Evolutionary conservation across 768 basidiomycete genomes (phyloP).

Genomic region (Nevesoporus exiguus): DNA sequence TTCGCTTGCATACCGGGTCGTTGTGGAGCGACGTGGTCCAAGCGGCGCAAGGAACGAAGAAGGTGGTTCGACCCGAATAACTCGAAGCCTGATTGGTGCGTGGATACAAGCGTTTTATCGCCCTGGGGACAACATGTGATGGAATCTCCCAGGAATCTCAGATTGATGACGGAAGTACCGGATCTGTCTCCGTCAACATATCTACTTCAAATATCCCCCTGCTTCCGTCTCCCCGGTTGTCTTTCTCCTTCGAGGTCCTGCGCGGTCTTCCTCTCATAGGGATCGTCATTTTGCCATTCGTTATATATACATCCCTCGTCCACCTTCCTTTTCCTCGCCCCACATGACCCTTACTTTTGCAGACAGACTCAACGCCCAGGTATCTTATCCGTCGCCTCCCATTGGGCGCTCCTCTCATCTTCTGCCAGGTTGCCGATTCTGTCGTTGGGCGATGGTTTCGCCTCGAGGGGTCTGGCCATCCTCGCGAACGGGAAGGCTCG

Average conservation of each 20-base stretch:
- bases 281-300: constrained; percentile 9
- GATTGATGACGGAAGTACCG: constrained; percentile 16
- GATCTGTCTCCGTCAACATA: constrained; percentile 12
- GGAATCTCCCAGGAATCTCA: constrained; percentile 11
- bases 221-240: neutral
- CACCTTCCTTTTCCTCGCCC: constrained; percentile 20
- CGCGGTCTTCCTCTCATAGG: neutral
- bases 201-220: constrained; percentile 8
- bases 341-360: constrained; percentile 38
- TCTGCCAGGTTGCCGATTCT: constrained; percentile 37
- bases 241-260: constrained; percentile 7
- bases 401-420: neutral
- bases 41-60: neutral
- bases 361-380: constrained; percentile 42
- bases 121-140: constrained; percentile 20
- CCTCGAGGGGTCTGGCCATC: constrained; percentile 67
- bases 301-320: constrained; percentile 22
- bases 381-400: constrained; percentile 8
- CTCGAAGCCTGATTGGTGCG: constrained; percentile 1
- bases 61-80: neutral
- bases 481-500: constrained; percentile 59
- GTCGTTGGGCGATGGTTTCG: constrained; percentile 63
- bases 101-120: constrained; percentile 24
- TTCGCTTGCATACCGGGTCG: neutral
- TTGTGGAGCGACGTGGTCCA: neutral